Base-by-base conservation (phyloP, 2,329 filamentous ascomycete genomes). In the Blastomyces percursus region DNA sequence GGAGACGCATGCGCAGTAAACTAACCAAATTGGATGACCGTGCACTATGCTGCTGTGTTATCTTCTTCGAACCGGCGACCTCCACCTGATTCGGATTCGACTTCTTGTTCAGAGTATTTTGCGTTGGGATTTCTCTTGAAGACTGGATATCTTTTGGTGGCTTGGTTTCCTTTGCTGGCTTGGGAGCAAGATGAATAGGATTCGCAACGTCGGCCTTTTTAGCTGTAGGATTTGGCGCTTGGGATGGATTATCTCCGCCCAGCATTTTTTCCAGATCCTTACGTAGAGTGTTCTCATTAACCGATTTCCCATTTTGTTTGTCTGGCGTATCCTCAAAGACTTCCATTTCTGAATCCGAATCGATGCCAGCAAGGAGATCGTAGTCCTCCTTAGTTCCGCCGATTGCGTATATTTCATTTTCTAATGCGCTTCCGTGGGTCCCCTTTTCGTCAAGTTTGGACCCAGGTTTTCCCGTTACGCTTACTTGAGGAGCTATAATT, bases 381-480 rank as follows among this genome's bases (percentile, higher is more conserved):
- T 79, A 70, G 65, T 81, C 78, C 60, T 81, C 79, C 66, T 79
- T 73, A n/a, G 75, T 79, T 57, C 79, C 79, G 40, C 79, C 79
- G 60, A 81, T 73, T 5, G 74, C 75, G 64, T 78, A 64, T 64
- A 81, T 77, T 64, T 80, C 78, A 63, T 75, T 71, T 58, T 75
- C 71, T 48, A 80, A 69, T 44, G 69, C 68, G 66, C 75, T 71
- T 42, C 72, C 68, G 3, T 67, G 64, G 9, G 67, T 65, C 19
- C 66, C 56, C 30, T 61, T 60, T 62, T 66, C 67, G 67, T 54
- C 61, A 51, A 12, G 12, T 64, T 52, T 24, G 51, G 54, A 32
- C 14, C 59, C 16, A 65, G 62, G 38, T 69, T 71, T 19, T 64
- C 50, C 51, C 69, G 70, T 54, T 60, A 66, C 70, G 64, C 72